Conservation (phyloP, 164 flowering plant species). For the Cinnamomum micranthum region DNA sequence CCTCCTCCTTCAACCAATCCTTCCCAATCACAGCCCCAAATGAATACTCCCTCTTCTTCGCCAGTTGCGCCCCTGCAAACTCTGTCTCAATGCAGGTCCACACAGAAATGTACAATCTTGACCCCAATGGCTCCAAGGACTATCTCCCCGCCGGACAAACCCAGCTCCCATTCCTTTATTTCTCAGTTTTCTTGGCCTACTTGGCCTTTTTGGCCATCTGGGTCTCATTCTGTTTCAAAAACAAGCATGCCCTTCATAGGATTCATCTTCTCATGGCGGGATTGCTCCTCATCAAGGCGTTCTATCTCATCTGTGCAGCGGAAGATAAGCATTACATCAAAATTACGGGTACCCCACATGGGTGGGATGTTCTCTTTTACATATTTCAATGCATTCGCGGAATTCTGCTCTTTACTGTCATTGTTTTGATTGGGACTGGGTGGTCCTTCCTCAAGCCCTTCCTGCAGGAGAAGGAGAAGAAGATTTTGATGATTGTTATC, state of each 20-base stretch:
- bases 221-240: slow-evolving; percentile 36
- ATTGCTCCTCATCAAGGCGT: slow-evolving; percentile 55
- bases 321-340: slow-evolving; percentile 81
- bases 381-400: slow-evolving; percentile 63
- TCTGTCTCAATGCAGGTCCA: slow-evolving; percentile 57
- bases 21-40: slow-evolving; percentile 52
- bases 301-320: slow-evolving; percentile 69
- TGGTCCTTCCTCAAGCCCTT: slow-evolving; percentile 83
- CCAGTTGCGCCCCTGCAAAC: slow-evolving; percentile 64
- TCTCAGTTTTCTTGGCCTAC: slow-evolving; percentile 45
- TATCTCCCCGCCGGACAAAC: slow-evolving; percentile 82
- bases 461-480: slow-evolving; percentile 73
- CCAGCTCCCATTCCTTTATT: slow-evolving; percentile 57
- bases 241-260: slow-evolving; percentile 46
- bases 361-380: slow-evolving; percentile 77
- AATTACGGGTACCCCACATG: slow-evolving; percentile 73
- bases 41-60: slow-evolving; percentile 70
- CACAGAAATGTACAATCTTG: slow-evolving; percentile 62
- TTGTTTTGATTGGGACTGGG: slow-evolving; percentile 68
- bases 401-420: slow-evolving; percentile 63
- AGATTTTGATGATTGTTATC: slow-evolving; percentile 70
- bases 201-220: slow-evolving; percentile 47
- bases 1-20: slow-evolving; percentile 38
- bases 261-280: slow-evolving; percentile 70
- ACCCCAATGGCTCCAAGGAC: slow-evolving; percentile 24